Evolutionary conservation across 257 asterid genomes (phyloP).

Genomic region (Przewalskia tangutica): DNA sequence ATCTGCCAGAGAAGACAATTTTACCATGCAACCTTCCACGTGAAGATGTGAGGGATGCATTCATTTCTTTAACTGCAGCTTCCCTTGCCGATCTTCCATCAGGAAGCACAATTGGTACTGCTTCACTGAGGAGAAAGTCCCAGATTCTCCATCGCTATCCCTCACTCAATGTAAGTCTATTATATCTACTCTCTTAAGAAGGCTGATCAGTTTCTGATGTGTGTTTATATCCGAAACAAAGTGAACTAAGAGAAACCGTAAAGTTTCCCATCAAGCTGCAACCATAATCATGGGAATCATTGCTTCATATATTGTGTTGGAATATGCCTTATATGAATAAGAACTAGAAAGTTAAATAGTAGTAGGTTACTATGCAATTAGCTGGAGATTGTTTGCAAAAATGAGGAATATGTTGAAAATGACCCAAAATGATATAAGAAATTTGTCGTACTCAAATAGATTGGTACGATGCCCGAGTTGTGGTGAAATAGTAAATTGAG

Average conservation of each 20-base stretch:
- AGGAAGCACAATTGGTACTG: slow-evolving; percentile 81
- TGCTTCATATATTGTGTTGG: neutral
- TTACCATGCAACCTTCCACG: slow-evolving; percentile 94
- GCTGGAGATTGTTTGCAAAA: neutral
- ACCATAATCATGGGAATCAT: neutral
- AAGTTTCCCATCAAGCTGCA: neutral
- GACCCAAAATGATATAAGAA: neutral
- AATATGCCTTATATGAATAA: neutral
- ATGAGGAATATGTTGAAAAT: neutral
- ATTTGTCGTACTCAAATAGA: neutral
- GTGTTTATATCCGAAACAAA: neutral
- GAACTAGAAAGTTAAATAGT: neutral
- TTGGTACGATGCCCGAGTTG: neutral
- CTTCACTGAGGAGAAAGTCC: slow-evolving; percentile 91
- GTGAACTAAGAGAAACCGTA: neutral
- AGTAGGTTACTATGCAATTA: neutral
- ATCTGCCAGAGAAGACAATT: slow-evolving; percentile 72
- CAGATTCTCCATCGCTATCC: slow-evolving; percentile 87
- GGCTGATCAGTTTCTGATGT: neutral
- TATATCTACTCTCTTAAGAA: neutral
- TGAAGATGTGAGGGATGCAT: slow-evolving; percentile 95
- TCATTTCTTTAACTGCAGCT: slow-evolving; percentile 64
- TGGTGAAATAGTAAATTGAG: neutral
- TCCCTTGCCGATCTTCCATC: slow-evolving; percentile 82
- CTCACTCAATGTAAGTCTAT: slow-evolving; percentile 44